A percentile compares a stretch with the other conserved stretches of the same genome.
phyloP scores from a whole-genome alignment of 495 filamentous ascomycete genomes.

The Clohesyomyces aquaticus region DNA sequence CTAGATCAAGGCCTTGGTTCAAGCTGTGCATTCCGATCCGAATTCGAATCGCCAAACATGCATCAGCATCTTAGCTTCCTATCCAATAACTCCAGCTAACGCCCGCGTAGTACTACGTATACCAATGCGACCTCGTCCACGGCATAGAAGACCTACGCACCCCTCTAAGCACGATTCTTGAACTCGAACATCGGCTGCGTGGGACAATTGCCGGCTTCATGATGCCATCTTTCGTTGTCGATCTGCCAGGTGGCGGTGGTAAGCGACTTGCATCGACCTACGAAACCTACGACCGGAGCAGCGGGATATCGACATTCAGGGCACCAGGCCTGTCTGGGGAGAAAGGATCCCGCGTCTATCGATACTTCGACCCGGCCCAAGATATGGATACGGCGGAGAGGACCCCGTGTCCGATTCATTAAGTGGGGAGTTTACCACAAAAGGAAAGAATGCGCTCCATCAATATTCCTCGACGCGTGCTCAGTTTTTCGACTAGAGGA shows the following conservation, averaged over 20 bases:
- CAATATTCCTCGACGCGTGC: too few relatives aligned
- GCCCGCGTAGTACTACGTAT: slow-evolving; percentile 56
- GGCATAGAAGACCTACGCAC: slow-evolving; percentile 64
- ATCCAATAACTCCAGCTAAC: slow-evolving; percentile 25
- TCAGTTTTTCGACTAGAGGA: too few relatives aligned
- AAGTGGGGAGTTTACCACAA: too few relatives aligned
- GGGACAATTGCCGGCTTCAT: slow-evolving; percentile 64
- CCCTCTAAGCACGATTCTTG: slow-evolving; percentile 59
- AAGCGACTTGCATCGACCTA: slow-evolving; percentile 59
- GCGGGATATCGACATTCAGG: slow-evolving; percentile 56
- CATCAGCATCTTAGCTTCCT: too few relatives aligned
- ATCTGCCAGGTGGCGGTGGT: slow-evolving; percentile 63
- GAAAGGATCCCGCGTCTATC: slow-evolving; percentile 55
- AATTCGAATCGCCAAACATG: too few relatives aligned
- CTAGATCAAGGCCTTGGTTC: neutral
- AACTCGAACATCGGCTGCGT: slow-evolving; percentile 57
- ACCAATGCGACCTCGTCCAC: slow-evolving; percentile 62
- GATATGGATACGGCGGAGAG: neutral
- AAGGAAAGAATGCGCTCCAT: too few relatives aligned
- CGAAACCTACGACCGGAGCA: slow-evolving; percentile 55
- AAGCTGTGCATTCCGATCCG: too few relatives aligned
- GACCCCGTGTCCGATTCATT: too few relatives aligned
- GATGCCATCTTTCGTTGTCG: slow-evolving; percentile 63
- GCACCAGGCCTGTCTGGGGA: slow-evolving; percentile 58
- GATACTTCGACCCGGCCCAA: slow-evolving; percentile 63